These are phyloP conservation scores for Medicago lupulina DNA, from an alignment of 306 rosid genomes.

Conservation along the genomic window DNA sequence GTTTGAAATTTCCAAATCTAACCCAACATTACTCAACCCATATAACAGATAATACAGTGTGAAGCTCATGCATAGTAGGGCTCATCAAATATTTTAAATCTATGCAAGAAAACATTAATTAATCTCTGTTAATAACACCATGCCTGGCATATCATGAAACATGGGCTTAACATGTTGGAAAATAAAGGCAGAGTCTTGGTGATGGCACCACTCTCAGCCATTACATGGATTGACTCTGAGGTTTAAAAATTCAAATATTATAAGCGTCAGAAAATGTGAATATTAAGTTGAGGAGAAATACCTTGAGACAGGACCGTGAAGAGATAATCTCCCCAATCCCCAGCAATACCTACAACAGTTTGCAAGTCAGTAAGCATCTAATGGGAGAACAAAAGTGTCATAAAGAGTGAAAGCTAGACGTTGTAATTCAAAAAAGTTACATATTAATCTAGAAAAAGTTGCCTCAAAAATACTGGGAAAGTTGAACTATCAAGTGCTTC, in stretches of 20 bases:
- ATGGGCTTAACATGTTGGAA: slow-evolving; percentile 16
- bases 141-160: slow-evolving; percentile 31
- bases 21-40: slow-evolving; percentile 24
- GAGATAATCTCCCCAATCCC: slow-evolving; percentile 89
- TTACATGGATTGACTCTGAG: slow-evolving; percentile 13
- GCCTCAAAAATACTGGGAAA: slow-evolving; percentile 15
- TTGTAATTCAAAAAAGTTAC: not conserved
- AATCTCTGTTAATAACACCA: slow-evolving; percentile 25
- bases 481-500: slow-evolving; percentile 22
- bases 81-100: not conserved
- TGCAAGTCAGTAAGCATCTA: slow-evolving; percentile 30
- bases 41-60: slow-evolving; percentile 18
- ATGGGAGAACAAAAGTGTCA: slow-evolving; percentile 18
- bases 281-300: slow-evolving; percentile 42
- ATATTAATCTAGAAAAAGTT: slow-evolving; percentile 31
- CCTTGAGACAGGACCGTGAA: slow-evolving; percentile 93
- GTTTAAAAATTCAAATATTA: slow-evolving; percentile 21
- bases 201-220: slow-evolving; percentile 22
- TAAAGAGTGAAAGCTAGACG: slow-evolving; percentile 2
- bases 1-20: slow-evolving; percentile 22
- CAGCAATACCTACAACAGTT: slow-evolving; percentile 70
- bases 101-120: slow-evolving; percentile 26
- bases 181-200: slow-evolving; percentile 14
- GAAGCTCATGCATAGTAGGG: slow-evolving; percentile 23
- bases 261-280: slow-evolving; percentile 24